Evolutionary conservation across 2,329 filamentous ascomycete species (phyloP), one percentile per base, ranked within the genome.

Genomic region (Aspergillus costaricaensis): DNA sequence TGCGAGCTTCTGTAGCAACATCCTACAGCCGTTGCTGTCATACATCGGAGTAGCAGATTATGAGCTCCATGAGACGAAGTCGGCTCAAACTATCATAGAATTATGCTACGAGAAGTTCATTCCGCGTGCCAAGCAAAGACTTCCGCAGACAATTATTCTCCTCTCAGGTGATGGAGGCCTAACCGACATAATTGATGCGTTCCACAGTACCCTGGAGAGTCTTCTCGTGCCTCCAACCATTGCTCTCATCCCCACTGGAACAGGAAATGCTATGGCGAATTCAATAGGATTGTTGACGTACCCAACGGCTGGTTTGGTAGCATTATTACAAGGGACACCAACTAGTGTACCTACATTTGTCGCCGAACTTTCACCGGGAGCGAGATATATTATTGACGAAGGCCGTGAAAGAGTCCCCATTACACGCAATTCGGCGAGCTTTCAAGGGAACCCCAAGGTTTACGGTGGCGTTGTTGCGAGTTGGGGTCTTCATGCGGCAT

Each of bases 121-220:
- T 12, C 77, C 80, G 2, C 71, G 72, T 39, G 86, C 86, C 14
- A 81, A 80, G 59, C 57, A 76, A 55, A 80, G 80, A 1, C 65
- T 76, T 5, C 66, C 72, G 12, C 85, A 88, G 70, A 87, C 88
- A 0, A 82, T 97, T 25, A 77, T 97, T 30, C 83, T 98, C 12
- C 82, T 97, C 5, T 94, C 90, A 52, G 94, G 94, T 6, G 94
- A 98, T 74, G 94, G 94, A 14, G 94, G 92, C 5, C 76, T 96
- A 2, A 84, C 92, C 17, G 94, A 98, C 68, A 80, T 95, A 1
- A 81, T 96, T 61, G 96, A 97, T 71, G 85, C 84, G 2, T 81
- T 89, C 69, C 50, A 73, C 64, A 59, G 62, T 55, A 56, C 65
- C 9, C 36, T 58, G 4, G 61, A 69, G 8, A 41, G 38, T 41